Conservation (phyloP, 2,329 filamentous ascomycete species). For the Epichloe sibirici region DNA sequence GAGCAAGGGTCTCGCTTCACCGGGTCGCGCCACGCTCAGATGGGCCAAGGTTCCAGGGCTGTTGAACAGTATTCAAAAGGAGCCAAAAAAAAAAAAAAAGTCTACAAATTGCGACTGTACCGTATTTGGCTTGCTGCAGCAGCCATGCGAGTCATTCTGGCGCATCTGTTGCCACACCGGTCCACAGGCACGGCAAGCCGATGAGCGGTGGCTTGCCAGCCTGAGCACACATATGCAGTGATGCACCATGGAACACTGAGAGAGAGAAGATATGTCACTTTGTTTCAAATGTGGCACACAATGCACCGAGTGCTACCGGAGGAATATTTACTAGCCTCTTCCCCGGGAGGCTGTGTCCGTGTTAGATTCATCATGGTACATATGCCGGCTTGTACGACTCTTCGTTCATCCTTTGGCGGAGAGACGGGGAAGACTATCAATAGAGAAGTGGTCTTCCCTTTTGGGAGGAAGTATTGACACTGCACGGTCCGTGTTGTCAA, state of each 20-base stretch:
- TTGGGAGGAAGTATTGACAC: background rate
- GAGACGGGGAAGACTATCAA: background rate
- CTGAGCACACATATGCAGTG: background rate
- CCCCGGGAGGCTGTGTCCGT: background rate
- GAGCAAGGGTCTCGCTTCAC: background rate
- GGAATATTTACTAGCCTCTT: background rate
- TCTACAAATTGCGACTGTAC: background rate
- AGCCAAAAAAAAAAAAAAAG: background rate
- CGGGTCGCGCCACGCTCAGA: background rate
- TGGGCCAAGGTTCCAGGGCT: background rate
- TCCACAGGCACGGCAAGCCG: conserved; percentile 3
- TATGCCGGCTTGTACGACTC: background rate
- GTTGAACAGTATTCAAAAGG: background rate
- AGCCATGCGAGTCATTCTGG: background rate
- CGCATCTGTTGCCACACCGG: conserved; percentile 5
- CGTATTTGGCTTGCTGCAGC: conserved; percentile 4
- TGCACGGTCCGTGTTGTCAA: background rate
- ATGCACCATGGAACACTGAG: background rate
- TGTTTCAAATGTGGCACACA: background rate
- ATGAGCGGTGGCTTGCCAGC: conserved; percentile 2
- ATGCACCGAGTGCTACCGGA: background rate
- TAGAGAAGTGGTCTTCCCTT: background rate
- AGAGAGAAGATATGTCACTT: background rate
- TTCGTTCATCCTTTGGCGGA: background rate
- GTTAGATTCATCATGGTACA: background rate